These are phyloP conservation scores for Opeltia flavorubescens DNA, from an alignment of 495 filamentous ascomycete genomes.

Conservation along the genomic window DNA sequence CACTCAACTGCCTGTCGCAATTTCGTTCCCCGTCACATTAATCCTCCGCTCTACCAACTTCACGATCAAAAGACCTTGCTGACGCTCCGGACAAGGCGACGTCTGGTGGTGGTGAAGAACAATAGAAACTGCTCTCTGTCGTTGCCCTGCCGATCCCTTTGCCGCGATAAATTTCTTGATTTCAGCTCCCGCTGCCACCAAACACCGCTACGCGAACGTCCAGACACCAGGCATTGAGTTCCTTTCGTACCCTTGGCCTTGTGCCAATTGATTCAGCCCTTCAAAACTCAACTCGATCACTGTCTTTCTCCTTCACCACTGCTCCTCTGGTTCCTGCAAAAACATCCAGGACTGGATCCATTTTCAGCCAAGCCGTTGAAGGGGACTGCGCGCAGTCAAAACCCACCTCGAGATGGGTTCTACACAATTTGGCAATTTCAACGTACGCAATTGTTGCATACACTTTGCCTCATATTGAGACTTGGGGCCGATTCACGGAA, in stretches of 20 bases:
- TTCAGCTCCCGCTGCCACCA: constrained; percentile 2
- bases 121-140: neutral
- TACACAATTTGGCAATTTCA: constrained; percentile 79
- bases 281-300: too few species aligned
- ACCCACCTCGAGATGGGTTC: constrained; percentile 35
- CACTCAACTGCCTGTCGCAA: too few species aligned
- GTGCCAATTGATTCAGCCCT: neutral
- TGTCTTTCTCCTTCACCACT: too few species aligned
- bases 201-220: too few species aligned
- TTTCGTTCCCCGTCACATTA: too few species aligned
- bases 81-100: neutral
- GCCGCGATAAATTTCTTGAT: constrained; percentile 11
- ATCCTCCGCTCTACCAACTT: too few species aligned
- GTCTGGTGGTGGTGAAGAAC: neutral
- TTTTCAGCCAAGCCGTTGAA: neutral
- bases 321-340: neutral
- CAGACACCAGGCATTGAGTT: too few species aligned
- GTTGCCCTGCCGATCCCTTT: constrained; percentile 10
- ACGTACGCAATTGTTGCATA: constrained; percentile 41
- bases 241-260: neutral
- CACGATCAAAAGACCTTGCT: neutral
- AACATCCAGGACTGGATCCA: neutral
- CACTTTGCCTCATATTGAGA: neutral
- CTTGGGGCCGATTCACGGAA: constrained; percentile 7
- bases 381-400: neutral